Evolutionary conservation across 2,329 filamentous ascomycete genomes (phyloP).

Genomic region (Trichoderma asperellum): DNA sequence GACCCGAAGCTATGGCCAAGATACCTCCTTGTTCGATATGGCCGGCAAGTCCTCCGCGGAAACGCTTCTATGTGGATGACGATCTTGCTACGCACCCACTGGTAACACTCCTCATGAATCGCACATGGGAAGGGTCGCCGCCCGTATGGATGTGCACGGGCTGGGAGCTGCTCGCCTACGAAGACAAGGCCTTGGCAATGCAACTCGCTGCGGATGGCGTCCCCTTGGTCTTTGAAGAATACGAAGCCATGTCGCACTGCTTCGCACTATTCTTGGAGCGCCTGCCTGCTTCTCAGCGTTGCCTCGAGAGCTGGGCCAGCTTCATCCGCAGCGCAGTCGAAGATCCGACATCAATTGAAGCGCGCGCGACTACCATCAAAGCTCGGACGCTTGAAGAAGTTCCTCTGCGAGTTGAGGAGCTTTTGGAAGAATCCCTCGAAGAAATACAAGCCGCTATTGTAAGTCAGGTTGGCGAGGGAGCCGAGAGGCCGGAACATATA

Average conservation of each 20-base stretch:
- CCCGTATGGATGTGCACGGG: conserved; percentile 72
- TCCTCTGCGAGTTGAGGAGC: conserved; percentile 46
- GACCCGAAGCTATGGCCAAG: conserved; percentile 35
- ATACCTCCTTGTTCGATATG: conserved; percentile 56
- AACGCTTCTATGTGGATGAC: conserved; percentile 59
- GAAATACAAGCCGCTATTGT: conserved; percentile 48
- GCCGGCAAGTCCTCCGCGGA: conserved; percentile 60
- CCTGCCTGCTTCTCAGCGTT: conserved; percentile 52
- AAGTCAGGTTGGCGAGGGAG: conserved; percentile 28
- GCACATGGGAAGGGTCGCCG: conserved; percentile 63
- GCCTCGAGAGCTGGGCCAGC: conserved; percentile 57
- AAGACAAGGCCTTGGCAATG: conserved; percentile 63
- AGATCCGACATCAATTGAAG: conserved; percentile 40
- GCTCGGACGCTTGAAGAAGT: conserved; percentile 57
- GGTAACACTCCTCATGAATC: conserved; percentile 62
- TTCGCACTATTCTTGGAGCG: conserved; percentile 63
- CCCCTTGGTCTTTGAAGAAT: conserved; percentile 69
- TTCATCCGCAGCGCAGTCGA: conserved; percentile 56
- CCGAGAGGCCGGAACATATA: not conserved
- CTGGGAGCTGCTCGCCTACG: conserved; percentile 72
- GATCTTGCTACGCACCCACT: conserved; percentile 66
- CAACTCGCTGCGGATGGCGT: conserved; percentile 62
- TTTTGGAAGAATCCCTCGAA: conserved; percentile 51
- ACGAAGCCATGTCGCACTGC: conserved; percentile 79
- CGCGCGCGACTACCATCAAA: conserved; percentile 51